A percentile compares a stretch with the other conserved stretches of the same genome.
Evolutionary conservation across 306 rosid genomes (phyloP).

Genomic region (Lagenaria siceraria): DNA sequence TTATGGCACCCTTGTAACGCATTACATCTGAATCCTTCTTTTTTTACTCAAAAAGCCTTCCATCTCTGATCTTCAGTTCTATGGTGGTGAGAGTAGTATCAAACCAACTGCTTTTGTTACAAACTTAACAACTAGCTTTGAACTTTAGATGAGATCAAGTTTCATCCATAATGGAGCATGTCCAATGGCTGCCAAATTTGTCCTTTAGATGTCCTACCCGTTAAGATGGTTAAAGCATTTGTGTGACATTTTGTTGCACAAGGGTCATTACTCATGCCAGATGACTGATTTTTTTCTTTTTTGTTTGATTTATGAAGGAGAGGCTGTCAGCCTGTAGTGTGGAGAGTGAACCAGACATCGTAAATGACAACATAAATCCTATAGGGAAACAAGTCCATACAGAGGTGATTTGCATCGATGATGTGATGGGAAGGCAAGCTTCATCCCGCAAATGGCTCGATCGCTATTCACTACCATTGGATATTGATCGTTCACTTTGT

Average conservation of each 20-base stretch:
- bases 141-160: not conserved
- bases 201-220: not conserved
- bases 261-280: not conserved
- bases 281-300: slow-evolving; percentile 1
- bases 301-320: slow-evolving; percentile 14
- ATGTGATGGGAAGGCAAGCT: slow-evolving; percentile 37
- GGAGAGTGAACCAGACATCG: slow-evolving; percentile 16
- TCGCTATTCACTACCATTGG: slow-evolving; percentile 23
- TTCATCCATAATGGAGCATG: not conserved
- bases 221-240: not conserved
- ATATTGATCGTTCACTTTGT: slow-evolving; percentile 23
- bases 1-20: not conserved
- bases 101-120: not conserved
- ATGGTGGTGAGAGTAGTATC: not conserved
- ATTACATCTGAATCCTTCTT: not conserved
- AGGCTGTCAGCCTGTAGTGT: slow-evolving; percentile 9
- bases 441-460: slow-evolving; percentile 21
- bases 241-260: not conserved
- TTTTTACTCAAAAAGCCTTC: not conserved
- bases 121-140: not conserved
- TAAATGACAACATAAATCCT: slow-evolving; percentile 8
- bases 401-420: slow-evolving; percentile 22
- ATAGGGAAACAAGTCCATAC: slow-evolving; percentile 11
- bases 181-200: not conserved
- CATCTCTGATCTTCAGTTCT: not conserved